Evolutionary conservation across 1,139 yeast genomes (phyloP).

Genomic region (Debaryomyces udenii): DNA sequence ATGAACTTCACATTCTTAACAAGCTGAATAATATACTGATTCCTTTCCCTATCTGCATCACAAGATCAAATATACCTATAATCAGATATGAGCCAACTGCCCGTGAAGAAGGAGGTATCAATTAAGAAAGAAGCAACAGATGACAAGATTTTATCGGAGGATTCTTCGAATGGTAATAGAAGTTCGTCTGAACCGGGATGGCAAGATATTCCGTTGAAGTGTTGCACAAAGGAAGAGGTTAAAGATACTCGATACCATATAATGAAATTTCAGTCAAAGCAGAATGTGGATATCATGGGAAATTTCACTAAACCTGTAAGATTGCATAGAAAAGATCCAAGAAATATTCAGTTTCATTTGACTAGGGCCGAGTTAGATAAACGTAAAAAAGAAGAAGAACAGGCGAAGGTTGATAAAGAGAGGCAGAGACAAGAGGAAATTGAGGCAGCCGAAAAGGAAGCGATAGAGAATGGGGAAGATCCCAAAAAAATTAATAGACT

Average conservation of each 20-base stretch:
- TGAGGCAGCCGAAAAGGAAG: slow-evolving; percentile 21
- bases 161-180: slow-evolving; percentile 11
- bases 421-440: slow-evolving; percentile 36
- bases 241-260: slow-evolving; percentile 79
- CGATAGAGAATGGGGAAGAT: slow-evolving; percentile 25
- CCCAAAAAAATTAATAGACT: slow-evolving; percentile 19
- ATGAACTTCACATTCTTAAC: background rate
- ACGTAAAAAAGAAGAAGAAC: slow-evolving; percentile 54
- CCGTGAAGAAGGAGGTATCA: slow-evolving; percentile 30
- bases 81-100: slow-evolving; percentile 26
- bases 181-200: slow-evolving; percentile 32
- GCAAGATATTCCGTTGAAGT: slow-evolving; percentile 72
- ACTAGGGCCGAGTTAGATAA: slow-evolving; percentile 64
- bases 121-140: slow-evolving; percentile 28
- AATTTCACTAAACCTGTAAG: slow-evolving; percentile 83
- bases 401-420: slow-evolving; percentile 26
- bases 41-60: slow-evolving; percentile 1
- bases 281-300: slow-evolving; percentile 67
- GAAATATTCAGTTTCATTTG: slow-evolving; percentile 82
- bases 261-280: slow-evolving; percentile 75
- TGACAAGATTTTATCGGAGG: slow-evolving; percentile 10
- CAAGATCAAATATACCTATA: slow-evolving; percentile 1
- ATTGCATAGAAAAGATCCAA: slow-evolving; percentile 89
- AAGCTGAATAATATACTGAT: no score
- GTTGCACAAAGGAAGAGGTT: slow-evolving; percentile 73